Evolutionary conservation across 257 asterid genomes (phyloP).

Genomic region (Thymus mandschuricus): DNA sequence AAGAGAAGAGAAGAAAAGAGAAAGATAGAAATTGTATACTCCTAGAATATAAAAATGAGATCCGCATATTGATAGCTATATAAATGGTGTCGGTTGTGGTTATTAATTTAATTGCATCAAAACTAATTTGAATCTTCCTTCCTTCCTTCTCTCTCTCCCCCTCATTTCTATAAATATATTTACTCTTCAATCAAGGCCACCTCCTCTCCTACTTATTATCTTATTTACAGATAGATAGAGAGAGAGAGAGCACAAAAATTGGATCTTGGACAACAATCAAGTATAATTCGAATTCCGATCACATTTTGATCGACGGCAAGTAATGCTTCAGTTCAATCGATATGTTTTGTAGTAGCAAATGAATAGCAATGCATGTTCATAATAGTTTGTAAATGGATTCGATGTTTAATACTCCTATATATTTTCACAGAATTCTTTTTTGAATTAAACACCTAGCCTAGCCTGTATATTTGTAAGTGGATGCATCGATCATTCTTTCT

Average conservation of each 20-base stretch:
- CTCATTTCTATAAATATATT: background rate
- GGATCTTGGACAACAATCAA: constrained; percentile 34
- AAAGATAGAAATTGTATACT: no score
- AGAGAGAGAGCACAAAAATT: constrained; percentile 25
- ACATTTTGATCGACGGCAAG: constrained; percentile 14
- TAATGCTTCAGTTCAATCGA: constrained; percentile 26
- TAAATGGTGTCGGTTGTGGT: constrained; percentile 21
- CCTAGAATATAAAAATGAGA: no score
- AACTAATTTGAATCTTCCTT: constrained; percentile 28
- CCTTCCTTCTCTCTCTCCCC: background rate
- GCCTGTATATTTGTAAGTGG: no score
- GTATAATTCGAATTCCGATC: constrained; percentile 13
- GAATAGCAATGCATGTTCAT: background rate
- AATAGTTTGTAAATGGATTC: no score
- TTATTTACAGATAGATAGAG: background rate
- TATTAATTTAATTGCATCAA: background rate
- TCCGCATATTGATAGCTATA: constrained; percentile 21
- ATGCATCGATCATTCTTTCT: no score
- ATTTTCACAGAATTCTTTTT: no score
- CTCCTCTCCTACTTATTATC: background rate
- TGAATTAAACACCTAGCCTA: no score
- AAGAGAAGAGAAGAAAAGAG: no score
- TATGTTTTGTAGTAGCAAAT: no score
- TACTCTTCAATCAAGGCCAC: constrained; percentile 12
- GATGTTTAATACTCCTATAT: no score